A percentile compares a stretch with the other conserved stretches of the same genome.
Evolutionary conservation across 306 rosid species (phyloP).

Genomic region (Argentina anserina): DNA sequence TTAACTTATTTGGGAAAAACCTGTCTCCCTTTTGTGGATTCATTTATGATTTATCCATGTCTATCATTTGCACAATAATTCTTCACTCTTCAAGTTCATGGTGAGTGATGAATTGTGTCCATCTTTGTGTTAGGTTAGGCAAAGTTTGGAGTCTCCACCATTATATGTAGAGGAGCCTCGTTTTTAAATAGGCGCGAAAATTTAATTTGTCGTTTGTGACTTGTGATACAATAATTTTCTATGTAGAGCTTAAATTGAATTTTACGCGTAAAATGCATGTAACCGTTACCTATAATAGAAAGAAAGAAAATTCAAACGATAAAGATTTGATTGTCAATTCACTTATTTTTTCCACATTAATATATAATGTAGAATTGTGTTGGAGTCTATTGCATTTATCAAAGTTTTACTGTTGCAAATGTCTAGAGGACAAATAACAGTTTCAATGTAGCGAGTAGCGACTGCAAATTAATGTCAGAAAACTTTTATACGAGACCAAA

Average conservation of each 20-base stretch:
- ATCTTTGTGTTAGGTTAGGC: not conserved
- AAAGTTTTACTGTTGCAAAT: too few relatives aligned
- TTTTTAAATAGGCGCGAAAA: not conserved
- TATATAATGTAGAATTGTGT: not conserved
- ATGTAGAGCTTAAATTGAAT: too few relatives aligned
- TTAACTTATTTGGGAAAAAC: not conserved
- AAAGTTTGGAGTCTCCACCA: not conserved
- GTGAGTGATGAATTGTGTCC: not conserved
- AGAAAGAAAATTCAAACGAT: not conserved
- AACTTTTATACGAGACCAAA: not conserved
- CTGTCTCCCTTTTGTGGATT: not conserved
- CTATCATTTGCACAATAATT: not conserved
- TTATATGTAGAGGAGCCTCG: not conserved
- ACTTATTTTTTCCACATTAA: not conserved
- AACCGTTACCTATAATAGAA: not conserved
- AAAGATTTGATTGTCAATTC: not conserved
- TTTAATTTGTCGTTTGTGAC: not conserved
- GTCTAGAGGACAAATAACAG: not conserved
- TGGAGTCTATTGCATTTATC: not conserved
- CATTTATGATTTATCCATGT: not conserved
- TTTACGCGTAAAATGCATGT: not conserved
- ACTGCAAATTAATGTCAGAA: too few relatives aligned
- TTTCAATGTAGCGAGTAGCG: not conserved
- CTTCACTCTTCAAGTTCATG: not conserved
- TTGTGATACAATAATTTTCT: too few relatives aligned